Percentiles rank a stretch among this genome's conserved stretches.
These are phyloP conservation scores for Niebla homalea DNA, from an alignment of 495 filamentous ascomycete genomes.

Conservation along the genomic window DNA sequence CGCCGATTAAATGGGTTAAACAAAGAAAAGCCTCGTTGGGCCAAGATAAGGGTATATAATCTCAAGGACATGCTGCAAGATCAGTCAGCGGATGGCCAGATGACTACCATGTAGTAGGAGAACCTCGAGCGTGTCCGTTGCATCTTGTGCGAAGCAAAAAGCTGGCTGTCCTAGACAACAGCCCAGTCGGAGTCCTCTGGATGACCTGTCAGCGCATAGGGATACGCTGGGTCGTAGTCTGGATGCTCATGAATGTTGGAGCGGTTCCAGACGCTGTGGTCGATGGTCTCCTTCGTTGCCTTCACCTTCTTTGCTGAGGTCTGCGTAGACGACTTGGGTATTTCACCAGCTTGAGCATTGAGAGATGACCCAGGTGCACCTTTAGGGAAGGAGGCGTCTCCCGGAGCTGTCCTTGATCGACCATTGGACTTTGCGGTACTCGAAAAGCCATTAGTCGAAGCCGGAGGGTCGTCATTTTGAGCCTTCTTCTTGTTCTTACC, in stretches of 20 bases:
- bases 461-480: background rate
- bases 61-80: too few species aligned
- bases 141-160: too few species aligned
- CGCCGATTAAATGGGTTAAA: too few species aligned
- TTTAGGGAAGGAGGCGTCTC: background rate
- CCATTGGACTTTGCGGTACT: background rate
- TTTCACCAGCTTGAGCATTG: background rate
- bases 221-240: slow-evolving; percentile 14
- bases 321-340: background rate
- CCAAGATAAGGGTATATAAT: too few species aligned
- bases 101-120: too few species aligned
- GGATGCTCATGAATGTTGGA: slow-evolving; percentile 16
- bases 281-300: slow-evolving; percentile 5
- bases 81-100: too few species aligned
- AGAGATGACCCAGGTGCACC: background rate
- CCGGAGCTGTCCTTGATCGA: background rate
- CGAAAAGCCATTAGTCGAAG: background rate
- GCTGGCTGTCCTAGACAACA: slow-evolving; percentile 8
- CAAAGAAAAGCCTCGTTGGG: too few species aligned
- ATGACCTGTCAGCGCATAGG: slow-evolving; percentile 25
- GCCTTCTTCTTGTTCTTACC: slow-evolving; percentile 46
- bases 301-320: slow-evolving; percentile 1
- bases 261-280: slow-evolving; percentile 12
- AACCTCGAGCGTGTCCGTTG: too few species aligned
- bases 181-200: slow-evolving; percentile 49